Percentiles rank a stretch among this genome's conserved stretches.
phyloP scores from a whole-genome alignment of 352 stramenopile genomes.

The Globisporangium viniferum region DNA sequence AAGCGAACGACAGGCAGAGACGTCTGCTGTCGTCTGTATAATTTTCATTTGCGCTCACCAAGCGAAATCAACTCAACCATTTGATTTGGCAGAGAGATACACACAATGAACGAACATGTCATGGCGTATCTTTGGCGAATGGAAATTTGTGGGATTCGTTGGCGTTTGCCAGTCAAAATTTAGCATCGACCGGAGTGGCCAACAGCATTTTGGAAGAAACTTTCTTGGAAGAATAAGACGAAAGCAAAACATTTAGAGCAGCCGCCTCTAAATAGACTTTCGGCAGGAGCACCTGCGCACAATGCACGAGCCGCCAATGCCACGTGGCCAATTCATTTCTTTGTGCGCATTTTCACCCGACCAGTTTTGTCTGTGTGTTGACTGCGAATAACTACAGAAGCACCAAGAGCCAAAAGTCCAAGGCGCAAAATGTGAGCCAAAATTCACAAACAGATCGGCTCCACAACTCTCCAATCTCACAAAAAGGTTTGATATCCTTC shows the following conservation, averaged over 20 bases:
- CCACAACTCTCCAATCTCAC: background rate
- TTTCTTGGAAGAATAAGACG: background rate
- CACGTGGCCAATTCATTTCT: background rate
- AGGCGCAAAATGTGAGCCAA: background rate
- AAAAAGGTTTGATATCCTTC: background rate
- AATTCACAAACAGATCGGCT: no score
- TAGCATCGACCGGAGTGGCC: background rate
- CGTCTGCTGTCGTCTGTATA: background rate
- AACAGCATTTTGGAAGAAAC: background rate
- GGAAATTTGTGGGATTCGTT: background rate
- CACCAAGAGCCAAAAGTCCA: background rate
- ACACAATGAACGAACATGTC: background rate
- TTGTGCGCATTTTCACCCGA: background rate
- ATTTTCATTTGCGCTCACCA: background rate
- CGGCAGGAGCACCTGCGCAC: background rate
- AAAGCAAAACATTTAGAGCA: background rate
- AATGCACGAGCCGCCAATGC: background rate
- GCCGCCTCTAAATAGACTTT: background rate
- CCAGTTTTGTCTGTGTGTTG: background rate
- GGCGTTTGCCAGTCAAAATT: background rate
- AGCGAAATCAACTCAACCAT: background rate
- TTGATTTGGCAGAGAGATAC: background rate
- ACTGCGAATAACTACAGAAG: background rate
- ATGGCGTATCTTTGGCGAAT: background rate
- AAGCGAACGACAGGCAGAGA: background rate